Conservation (phyloP, 129 eudicot species). For the Kitagawia praeruptora region DNA sequence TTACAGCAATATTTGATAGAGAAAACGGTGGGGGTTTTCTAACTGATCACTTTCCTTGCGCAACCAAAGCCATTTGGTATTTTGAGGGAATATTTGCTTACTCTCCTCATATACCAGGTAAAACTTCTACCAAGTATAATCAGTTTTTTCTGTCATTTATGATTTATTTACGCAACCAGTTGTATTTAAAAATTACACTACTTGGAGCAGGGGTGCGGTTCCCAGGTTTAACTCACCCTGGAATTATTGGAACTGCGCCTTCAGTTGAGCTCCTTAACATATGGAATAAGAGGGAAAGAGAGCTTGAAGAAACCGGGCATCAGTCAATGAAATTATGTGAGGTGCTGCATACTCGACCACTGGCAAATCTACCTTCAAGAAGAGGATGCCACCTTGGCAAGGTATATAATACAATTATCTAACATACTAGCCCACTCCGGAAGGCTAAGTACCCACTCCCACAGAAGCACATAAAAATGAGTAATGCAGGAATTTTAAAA, state of each 20-base stretch:
- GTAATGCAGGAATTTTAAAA: neutral
- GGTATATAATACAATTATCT: constrained; percentile 27
- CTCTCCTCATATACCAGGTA: constrained; percentile 97
- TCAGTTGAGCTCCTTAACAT: constrained; percentile 78
- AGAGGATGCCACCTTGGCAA: constrained; percentile 89
- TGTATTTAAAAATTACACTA: neutral
- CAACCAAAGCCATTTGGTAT: constrained; percentile 97
- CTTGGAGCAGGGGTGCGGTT: constrained; percentile 69
- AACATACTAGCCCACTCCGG: neutral
- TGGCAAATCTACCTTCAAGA: constrained; percentile 86
- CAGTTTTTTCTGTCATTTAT: neutral
- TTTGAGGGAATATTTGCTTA: constrained; percentile 95
- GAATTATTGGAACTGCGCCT: constrained; percentile 96
- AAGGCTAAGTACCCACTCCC: neutral
- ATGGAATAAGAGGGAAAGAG: constrained; percentile 87
- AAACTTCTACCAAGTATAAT: neutral
- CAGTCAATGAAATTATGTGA: constrained; percentile 74
- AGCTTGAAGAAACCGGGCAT: constrained; percentile 77
- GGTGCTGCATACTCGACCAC: constrained; percentile 87
- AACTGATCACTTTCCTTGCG: constrained; percentile 93
- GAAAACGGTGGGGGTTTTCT: constrained; percentile 98
- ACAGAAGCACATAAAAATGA: neutral
- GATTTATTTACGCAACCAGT: neutral
- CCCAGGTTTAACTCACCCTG: constrained; percentile 96
- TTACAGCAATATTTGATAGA: constrained; percentile 88